Base-by-base conservation (phyloP, 768 basidiomycete species). In the Pleurotus tuber-regium region DNA sequence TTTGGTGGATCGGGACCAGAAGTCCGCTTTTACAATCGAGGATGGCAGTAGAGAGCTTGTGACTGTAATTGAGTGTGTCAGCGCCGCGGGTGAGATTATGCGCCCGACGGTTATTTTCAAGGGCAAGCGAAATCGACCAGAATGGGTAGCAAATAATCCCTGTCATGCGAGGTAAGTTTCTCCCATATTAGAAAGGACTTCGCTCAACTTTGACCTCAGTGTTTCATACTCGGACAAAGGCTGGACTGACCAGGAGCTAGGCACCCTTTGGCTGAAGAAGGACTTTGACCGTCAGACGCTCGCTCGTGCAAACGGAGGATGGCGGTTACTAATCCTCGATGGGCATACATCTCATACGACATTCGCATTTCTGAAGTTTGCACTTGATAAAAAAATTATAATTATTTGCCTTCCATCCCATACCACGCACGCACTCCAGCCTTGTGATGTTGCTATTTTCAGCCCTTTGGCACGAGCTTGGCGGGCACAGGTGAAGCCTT, bases 51-150 rank as follows among this genome's bases (percentile, higher is more conserved):
- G 70, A 2, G 72, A 80, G 55, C 65, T 77, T 1, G 69, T 79
- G 11, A 79, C 77, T 0, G 59, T 78, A 21, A 70, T 80, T 31
- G 74, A 79, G 55, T 63, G 66, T 44, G 57, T 75, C 4, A 72
- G 67, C 44, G 71, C 78, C 9, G 74, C 75, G 63, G 75, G 77
- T 4, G 54, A 60, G 2, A 59, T 59, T 7, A 40, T 75, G 3
- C 56, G 43, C 12, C 73, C 76, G 2, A 61, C 61, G 4, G 65
- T 78, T 24, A 66, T 79, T 29, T 76, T 73, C 52, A 43, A 72
- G 36, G 72, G 65, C 4, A 57, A 57, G 35, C 50, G 53, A 2
- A 43, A 23, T 14, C 58, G 63, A 42, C 33, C 60, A 9, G 59
- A 54, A 48, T 68, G 62, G 62, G 53, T 48, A 12, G 12, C 44